Evolutionary conservation across 805 yeast genomes (phyloP).

Genomic region (Candida adriatica): DNA sequence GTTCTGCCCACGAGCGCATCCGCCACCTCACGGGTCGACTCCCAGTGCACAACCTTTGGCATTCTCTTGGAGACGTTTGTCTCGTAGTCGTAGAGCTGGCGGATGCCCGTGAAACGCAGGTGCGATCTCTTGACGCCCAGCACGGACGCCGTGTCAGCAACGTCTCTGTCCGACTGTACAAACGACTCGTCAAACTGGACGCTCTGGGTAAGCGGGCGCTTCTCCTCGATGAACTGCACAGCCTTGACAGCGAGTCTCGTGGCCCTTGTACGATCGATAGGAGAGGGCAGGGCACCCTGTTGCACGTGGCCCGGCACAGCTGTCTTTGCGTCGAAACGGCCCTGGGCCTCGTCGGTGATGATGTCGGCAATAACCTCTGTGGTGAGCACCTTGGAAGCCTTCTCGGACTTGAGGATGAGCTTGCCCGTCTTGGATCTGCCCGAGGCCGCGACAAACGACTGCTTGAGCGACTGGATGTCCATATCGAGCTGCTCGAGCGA

Average conservation of each 20-base stretch:
- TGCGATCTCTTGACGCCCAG: slow-evolving; percentile 78
- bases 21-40: slow-evolving; percentile 62
- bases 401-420: slow-evolving; percentile 58
- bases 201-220: slow-evolving; percentile 32
- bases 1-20: slow-evolving; percentile 78
- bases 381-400: slow-evolving; percentile 63
- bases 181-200: slow-evolving; percentile 39
- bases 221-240: slow-evolving; percentile 58
- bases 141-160: slow-evolving; percentile 62
- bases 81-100: slow-evolving; percentile 78
- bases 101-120: slow-evolving; percentile 65
- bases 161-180: slow-evolving; percentile 30
- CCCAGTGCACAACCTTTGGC: slow-evolving; percentile 88
- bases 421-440: slow-evolving; percentile 68
- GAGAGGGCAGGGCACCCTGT: slow-evolving; percentile 74
- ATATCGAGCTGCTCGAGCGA: slow-evolving; percentile 52
- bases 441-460: slow-evolving; percentile 50
- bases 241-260: slow-evolving; percentile 66
- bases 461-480: slow-evolving; percentile 48
- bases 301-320: slow-evolving; percentile 86
- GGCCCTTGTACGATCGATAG: slow-evolving; percentile 72
- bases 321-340: slow-evolving; percentile 68
- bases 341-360: slow-evolving; percentile 50
- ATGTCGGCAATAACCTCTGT: slow-evolving; percentile 68
- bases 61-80: slow-evolving; percentile 76